Evolutionary conservation across 169 alveolate genomes (phyloP).

Genomic region (Plasmodium reichenowi): DNA sequence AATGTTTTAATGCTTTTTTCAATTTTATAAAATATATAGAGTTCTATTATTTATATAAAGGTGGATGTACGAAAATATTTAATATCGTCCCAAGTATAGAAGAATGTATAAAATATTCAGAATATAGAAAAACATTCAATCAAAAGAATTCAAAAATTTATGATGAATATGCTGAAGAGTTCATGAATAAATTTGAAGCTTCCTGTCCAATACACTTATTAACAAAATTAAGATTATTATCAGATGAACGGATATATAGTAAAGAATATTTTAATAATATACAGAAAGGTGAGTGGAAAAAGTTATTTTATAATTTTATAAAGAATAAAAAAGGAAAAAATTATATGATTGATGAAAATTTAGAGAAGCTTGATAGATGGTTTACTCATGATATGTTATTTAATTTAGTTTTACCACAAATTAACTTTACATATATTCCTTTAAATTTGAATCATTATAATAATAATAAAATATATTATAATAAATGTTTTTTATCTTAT

Average conservation of each 20-base stretch:
- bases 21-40: conserved; percentile 60
- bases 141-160: conserved; percentile 27
- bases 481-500: conserved; percentile 64
- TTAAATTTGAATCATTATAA: conserved; percentile 46
- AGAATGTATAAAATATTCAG: conserved; percentile 61
- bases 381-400: conserved; percentile 74
- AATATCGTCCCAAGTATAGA: conserved; percentile 56
- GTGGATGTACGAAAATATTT: conserved; percentile 57
- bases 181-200: conserved; percentile 54
- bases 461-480: conserved; percentile 19
- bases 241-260: conserved; percentile 49
- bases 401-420: conserved; percentile 59
- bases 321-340: conserved; percentile 32
- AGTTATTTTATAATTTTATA: conserved; percentile 50
- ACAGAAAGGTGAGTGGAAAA: conserved; percentile 57
- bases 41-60: conserved; percentile 49
- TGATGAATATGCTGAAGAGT: conserved; percentile 21
- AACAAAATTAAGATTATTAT: conserved; percentile 44
- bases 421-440: conserved; percentile 52
- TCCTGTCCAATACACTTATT: conserved; percentile 69
- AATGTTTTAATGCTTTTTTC: conserved; percentile 41
- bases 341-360: conserved; percentile 38
- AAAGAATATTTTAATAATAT: conserved; percentile 61
- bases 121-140: conserved; percentile 33
- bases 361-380: conserved; percentile 64